These are phyloP conservation scores for Debaryomycetaceae sp. DNA, from an alignment of 1,139 yeast species.

Conservation along the genomic window DNA sequence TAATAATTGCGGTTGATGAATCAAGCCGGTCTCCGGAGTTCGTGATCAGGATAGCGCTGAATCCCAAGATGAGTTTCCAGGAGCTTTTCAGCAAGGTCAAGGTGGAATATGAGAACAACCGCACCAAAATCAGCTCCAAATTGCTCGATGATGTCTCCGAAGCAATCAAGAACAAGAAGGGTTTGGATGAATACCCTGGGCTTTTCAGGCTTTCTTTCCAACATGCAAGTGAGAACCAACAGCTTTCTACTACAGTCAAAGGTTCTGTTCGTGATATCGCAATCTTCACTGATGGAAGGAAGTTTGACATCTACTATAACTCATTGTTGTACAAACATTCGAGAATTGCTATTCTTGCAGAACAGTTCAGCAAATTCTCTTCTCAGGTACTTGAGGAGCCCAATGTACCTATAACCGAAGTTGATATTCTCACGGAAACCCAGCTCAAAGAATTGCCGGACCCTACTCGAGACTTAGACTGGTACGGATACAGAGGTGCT, in stretches of 20 bases:
- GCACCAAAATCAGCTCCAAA: slow-evolving; percentile 33
- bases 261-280: slow-evolving; percentile 68
- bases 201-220: slow-evolving; percentile 65
- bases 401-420: slow-evolving; percentile 50
- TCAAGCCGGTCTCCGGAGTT: slow-evolving; percentile 40
- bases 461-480: slow-evolving; percentile 82
- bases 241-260: slow-evolving; percentile 44
- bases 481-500: slow-evolving; percentile 91
- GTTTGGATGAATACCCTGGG: slow-evolving; percentile 57
- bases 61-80: slow-evolving; percentile 50
- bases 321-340: slow-evolving; percentile 68
- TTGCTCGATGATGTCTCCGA: slow-evolving; percentile 59
- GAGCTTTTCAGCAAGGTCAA: slow-evolving; percentile 49
- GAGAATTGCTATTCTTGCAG: slow-evolving; percentile 66
- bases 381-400: slow-evolving; percentile 27
- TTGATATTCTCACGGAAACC: slow-evolving; percentile 62
- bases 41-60: slow-evolving; percentile 59
- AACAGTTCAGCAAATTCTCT: slow-evolving; percentile 64
- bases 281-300: slow-evolving; percentile 36
- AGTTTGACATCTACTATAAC: slow-evolving; percentile 59
- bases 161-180: slow-evolving; percentile 45
- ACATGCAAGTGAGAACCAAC: slow-evolving; percentile 39
- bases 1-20: slow-evolving; percentile 71
- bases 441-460: slow-evolving; percentile 71
- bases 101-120: slow-evolving; percentile 38